Evolutionary conservation across 495 filamentous ascomycete species (phyloP), one percentile per base, ranked within the genome.

Genomic region (Aspergillus incahuasiensis): DNA sequence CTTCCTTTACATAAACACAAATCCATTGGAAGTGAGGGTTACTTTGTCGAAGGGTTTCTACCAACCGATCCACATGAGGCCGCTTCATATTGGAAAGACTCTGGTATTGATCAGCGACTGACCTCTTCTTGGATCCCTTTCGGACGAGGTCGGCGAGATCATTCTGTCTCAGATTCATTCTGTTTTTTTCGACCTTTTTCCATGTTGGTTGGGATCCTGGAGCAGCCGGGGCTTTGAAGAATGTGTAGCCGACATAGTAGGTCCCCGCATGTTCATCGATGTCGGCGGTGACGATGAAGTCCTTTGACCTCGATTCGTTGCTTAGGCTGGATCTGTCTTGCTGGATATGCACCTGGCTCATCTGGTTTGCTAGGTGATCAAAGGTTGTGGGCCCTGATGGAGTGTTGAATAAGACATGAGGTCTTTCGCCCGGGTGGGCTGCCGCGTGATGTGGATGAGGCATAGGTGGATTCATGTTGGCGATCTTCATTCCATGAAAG

Each of bases 1-100:
- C 56, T 40, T 68, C 67, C 30, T 73, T 69, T 6, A 65, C 68
- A 61, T 73, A 76, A 11, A 70, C 68, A 43, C 61, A 72, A 15
- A 62, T 69, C 73, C 73, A 74, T 45, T 72, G 63, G 12, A 64
- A 68, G 0, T 46, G 52, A 9, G 63, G 60, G 19, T 69, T 57
- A n/a, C 40, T 56, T 20, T 60, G 49, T 45, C 58, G 54, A 28
- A 67, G 60, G 47, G 72, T 68, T 21, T 64, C 59, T 11, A 75
- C 68, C 40, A 73, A 43, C 22, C 63, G 62, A 24, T 69, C 72
- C 19, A 75, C 63, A 57, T 72, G 70, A 9, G 63, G 61, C 1
- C 69, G 66, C 9, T 63, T 67, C 28, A 55, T 41, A 19, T 61
- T 55, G 0, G 63, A 63, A 8, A 75, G 46, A 1, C 52, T 59